These are phyloP conservation scores for Fusarium cyanostomum DNA, from an alignment of 2,329 filamentous ascomycete species.

Conservation along the genomic window DNA sequence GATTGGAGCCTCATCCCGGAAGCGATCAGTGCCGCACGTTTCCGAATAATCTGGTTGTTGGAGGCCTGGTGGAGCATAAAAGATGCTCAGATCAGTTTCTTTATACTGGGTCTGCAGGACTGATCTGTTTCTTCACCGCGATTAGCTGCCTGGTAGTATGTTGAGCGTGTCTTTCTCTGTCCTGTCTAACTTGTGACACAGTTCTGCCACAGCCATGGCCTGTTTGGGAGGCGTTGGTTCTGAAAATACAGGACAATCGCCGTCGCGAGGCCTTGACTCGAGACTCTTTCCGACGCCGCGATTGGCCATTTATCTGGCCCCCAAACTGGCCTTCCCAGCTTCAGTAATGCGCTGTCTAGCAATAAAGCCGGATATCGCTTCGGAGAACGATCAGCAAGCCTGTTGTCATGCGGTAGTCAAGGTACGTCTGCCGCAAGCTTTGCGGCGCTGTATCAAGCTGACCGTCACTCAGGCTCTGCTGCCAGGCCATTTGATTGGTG, in stretches of 20 bases:
- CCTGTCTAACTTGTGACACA: not conserved
- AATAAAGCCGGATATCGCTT: not conserved
- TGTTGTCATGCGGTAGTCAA: slow-evolving; percentile 11
- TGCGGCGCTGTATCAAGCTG: not conserved
- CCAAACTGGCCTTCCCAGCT: not conserved
- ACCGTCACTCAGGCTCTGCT: slow-evolving; percentile 1
- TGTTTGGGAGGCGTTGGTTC: not conserved
- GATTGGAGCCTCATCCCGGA: slow-evolving; percentile 3
- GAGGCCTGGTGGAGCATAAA: slow-evolving; percentile 10
- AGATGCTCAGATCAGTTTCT: slow-evolving; percentile 8
- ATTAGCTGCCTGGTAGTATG: not conserved
- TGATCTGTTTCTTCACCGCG: not conserved
- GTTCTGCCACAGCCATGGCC: not conserved
- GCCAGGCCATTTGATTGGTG: not conserved
- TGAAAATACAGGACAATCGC: slow-evolving; percentile 5
- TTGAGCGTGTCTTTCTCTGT: not conserved
- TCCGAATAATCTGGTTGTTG: not conserved
- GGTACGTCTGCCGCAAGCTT: slow-evolving; percentile 3
- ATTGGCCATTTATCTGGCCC: slow-evolving; percentile 1
- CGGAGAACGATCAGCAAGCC: not conserved
- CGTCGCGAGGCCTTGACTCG: not conserved
- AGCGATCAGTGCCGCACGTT: not conserved
- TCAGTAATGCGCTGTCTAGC: not conserved
- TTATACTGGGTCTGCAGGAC: not conserved
- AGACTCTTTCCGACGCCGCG: not conserved